phyloP scores from a whole-genome alignment of 164 flowering plant species.

The Magnolia officinalis region DNA sequence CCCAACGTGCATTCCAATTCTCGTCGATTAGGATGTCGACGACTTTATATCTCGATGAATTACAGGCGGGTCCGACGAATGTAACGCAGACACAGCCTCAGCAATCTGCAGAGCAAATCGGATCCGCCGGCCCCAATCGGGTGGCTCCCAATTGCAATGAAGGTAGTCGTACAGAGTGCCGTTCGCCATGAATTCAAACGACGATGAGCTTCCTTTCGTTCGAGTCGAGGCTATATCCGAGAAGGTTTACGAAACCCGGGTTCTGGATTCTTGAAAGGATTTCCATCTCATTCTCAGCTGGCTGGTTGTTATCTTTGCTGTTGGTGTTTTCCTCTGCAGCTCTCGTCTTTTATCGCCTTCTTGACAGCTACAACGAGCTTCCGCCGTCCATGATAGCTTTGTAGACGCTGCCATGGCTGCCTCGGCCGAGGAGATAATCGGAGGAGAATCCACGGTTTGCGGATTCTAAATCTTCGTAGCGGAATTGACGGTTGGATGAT shows the following conservation, averaged over 20 bases:
- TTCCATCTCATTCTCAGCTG: slow-evolving; percentile 75
- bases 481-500: slow-evolving; percentile 5
- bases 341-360: slow-evolving; percentile 2
- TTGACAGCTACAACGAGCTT: slow-evolving; percentile 67
- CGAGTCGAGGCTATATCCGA: slow-evolving; percentile 50
- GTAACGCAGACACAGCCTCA: slow-evolving; percentile 53
- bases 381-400: slow-evolving; percentile 54
- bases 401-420: slow-evolving; percentile 85
- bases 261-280: slow-evolving; percentile 51
- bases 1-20: slow-evolving; percentile 58
- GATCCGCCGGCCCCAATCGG: slow-evolving; percentile 53
- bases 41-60: slow-evolving; percentile 94
- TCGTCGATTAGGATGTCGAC: slow-evolving; percentile 63
- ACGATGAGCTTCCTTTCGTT: slow-evolving; percentile 40
- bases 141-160: slow-evolving; percentile 45
- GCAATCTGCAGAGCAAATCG: slow-evolving; percentile 60
- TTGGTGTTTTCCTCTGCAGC: not conserved
- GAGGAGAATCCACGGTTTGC: slow-evolving; percentile 67
- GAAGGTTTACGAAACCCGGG: slow-evolving; percentile 61
- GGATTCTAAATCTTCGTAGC: slow-evolving; percentile 49
- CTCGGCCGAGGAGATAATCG: slow-evolving; percentile 65
- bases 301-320: not conserved
- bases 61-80: slow-evolving; percentile 69
- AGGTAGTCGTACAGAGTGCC: slow-evolving; percentile 67
- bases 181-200: slow-evolving; percentile 78